Base-by-base conservation (phyloP, 1,284 basidiomycete genomes). In the Moniliophthora roreri region DNA sequence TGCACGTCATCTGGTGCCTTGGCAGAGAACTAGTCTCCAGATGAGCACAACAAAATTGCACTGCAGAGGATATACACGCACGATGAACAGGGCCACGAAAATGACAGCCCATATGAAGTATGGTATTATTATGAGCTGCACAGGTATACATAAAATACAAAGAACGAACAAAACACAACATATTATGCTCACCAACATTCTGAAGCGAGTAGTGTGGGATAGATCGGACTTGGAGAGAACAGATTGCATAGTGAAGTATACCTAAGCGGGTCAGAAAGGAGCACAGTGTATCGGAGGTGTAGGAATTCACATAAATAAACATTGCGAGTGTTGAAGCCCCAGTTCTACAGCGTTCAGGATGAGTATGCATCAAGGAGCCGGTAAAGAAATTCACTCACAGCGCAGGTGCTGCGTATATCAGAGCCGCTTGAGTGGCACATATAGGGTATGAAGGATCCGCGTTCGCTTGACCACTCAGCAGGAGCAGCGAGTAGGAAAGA, bases 341-440 rank as follows among this genome's bases (percentile, higher is more conserved):
- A 18, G 62, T 61, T 26, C 66, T 69, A 41, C 13, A 37, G 36
- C 7, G 18, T 15, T 42, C 41, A 39, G 13, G 18, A 26, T 10
- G 39, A 11, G 35, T 16, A 28, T 26, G 24, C 23, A 39, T 32
- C 15, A 28, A 13, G 28, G 20, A 10, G n/a, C 7, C 21, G 38
- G 59, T 64, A 38, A 2, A 42, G 26, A n/a, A n/a, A n/a, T n/a
- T n/a, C 8, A 23, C 41, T 20, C 40, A 69, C 68, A 70, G 41
- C 50, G 62, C 63, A 4, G 66, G 65, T 1, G 64, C 63, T 16
- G 64, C 60, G 46, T 70, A 66, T 10, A 67, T 56, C 35, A 69
- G 54, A 8, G 60, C 60, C 21, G 64, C 56, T 34, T 70, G 67
- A 24, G 60, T 57, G 1, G 55, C 55, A 37, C 68, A 70, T 3